These are phyloP conservation scores for Aspergillus melleus DNA, from an alignment of 2,329 filamentous ascomycete genomes.

Conservation along the genomic window DNA sequence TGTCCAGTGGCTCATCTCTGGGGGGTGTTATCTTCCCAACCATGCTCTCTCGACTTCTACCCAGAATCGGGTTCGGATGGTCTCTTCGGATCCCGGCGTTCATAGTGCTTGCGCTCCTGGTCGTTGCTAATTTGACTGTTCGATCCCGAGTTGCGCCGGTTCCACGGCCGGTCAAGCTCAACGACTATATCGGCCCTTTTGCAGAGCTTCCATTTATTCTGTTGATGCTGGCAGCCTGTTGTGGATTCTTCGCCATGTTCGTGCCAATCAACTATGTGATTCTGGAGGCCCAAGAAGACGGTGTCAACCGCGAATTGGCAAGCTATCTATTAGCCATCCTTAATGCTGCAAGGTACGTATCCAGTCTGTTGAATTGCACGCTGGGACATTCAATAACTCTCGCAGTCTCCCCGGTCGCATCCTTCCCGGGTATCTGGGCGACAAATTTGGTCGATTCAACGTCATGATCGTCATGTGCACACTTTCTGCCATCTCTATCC, in stretches of 20 bases:
- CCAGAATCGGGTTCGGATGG: constrained; percentile 55
- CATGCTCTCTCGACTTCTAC: constrained; percentile 57
- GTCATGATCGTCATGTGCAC: constrained; percentile 34
- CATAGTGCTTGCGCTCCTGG: constrained; percentile 58
- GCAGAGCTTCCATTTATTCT: constrained; percentile 48
- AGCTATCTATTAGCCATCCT: not conserved
- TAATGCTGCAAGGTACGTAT: not conserved
- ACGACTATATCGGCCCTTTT: constrained; percentile 39
- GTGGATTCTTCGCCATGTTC: constrained; percentile 63
- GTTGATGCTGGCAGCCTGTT: constrained; percentile 50
- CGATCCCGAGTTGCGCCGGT: constrained; percentile 43
- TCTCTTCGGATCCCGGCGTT: constrained; percentile 57
- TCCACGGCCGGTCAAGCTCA: not conserved
- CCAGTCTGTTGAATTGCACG: not conserved
- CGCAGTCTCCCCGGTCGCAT: constrained; percentile 56
- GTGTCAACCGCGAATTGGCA: constrained; percentile 43
- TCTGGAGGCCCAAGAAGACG: constrained; percentile 46
- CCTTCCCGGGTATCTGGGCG: constrained; percentile 55
- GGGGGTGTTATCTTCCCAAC: constrained; percentile 62
- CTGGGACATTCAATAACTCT: not conserved
- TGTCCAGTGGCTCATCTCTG: constrained; percentile 54
- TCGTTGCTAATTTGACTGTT: constrained; percentile 55
- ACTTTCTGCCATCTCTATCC: constrained; percentile 47
- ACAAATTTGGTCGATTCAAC: constrained; percentile 45
- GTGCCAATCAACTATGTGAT: constrained; percentile 55